These are phyloP conservation scores for Paulownia fortunei DNA, from an alignment of 257 asterid genomes.

Conservation along the genomic window DNA sequence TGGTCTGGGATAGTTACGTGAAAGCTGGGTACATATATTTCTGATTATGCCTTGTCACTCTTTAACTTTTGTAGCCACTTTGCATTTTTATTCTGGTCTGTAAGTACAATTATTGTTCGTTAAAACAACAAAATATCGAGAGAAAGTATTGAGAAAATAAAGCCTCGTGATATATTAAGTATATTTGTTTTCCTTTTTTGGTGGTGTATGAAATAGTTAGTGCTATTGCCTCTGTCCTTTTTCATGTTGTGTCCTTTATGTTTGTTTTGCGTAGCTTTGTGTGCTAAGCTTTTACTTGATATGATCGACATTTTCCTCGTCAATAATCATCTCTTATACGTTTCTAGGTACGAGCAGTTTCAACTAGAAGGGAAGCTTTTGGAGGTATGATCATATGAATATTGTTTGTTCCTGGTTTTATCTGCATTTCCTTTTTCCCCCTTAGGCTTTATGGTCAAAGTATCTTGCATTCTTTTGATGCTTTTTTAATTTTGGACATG, in stretches of 20 bases:
- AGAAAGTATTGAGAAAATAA: slow-evolving; percentile 17
- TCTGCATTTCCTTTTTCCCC: not conserved
- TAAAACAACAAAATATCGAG: not conserved
- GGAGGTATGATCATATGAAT: slow-evolving; percentile 60
- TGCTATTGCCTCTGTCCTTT: slow-evolving; percentile 15
- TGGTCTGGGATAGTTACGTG: not conserved
- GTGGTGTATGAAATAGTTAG: slow-evolving; percentile 16
- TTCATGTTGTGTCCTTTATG: slow-evolving; percentile 16
- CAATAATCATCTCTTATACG: not conserved
- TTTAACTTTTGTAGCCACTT: not conserved
- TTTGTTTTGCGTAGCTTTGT: not conserved
- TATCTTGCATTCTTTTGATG: slow-evolving; percentile 2
- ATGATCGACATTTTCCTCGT: not conserved
- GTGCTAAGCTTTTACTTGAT: slow-evolving; percentile 18
- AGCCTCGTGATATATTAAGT: slow-evolving; percentile 4
- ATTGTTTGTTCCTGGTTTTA: slow-evolving; percentile 1
- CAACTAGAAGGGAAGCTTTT: slow-evolving; percentile 85
- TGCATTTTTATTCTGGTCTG: slow-evolving; percentile 9
- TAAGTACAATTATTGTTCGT: not conserved
- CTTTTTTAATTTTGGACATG: not conserved
- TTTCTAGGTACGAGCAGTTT: slow-evolving; percentile 78
- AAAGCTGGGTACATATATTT: not conserved
- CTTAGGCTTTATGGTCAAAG: slow-evolving; percentile 20
- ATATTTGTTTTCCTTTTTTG: not conserved
- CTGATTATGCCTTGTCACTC: not conserved